These are phyloP conservation scores for Leccinum olivaceopallidum DNA, from an alignment of 768 basidiomycete species.

Conservation along the genomic window DNA sequence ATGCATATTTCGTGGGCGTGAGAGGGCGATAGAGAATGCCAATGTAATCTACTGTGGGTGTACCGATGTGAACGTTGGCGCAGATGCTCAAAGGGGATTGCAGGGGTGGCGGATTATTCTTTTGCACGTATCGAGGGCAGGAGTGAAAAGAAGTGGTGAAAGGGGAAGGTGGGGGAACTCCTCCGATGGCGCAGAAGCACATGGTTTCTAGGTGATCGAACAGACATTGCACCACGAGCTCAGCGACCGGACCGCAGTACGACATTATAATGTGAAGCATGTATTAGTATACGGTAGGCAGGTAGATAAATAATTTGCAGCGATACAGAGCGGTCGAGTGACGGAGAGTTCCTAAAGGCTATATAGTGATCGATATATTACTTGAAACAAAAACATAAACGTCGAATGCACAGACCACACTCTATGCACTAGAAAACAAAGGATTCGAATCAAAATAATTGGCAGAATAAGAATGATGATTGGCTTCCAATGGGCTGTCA, in stretches of 20 bases:
- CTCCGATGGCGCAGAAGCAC: not conserved
- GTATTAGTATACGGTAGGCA: conserved; percentile 17
- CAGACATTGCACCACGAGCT: not conserved
- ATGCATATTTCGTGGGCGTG: not conserved
- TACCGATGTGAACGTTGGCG: not conserved
- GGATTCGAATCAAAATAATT: conserved; percentile 25
- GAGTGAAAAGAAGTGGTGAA: not conserved
- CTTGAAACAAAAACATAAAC: not conserved
- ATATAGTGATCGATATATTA: conserved; percentile 26
- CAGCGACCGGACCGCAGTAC: conserved; percentile 18
- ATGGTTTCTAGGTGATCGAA: conserved; percentile 8
- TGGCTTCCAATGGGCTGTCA: conserved; percentile 23
- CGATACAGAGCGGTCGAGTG: conserved; percentile 26
- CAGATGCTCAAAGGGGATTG: not conserved
- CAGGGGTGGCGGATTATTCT: not conserved
- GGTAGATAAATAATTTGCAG: conserved; percentile 26
- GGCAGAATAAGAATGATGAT: conserved; percentile 20
- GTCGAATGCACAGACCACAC: not conserved
- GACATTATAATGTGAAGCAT: conserved; percentile 10
- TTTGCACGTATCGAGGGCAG: conserved; percentile 4
- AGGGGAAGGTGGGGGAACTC: not conserved
- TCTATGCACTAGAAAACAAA: not conserved
- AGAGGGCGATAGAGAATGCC: not conserved
- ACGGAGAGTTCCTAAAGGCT: conserved; percentile 16
- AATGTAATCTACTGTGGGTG: not conserved